Evolutionary conservation across 2,329 filamentous ascomycete species (phyloP).

Genomic region (Ceratocystis smalleyi): DNA sequence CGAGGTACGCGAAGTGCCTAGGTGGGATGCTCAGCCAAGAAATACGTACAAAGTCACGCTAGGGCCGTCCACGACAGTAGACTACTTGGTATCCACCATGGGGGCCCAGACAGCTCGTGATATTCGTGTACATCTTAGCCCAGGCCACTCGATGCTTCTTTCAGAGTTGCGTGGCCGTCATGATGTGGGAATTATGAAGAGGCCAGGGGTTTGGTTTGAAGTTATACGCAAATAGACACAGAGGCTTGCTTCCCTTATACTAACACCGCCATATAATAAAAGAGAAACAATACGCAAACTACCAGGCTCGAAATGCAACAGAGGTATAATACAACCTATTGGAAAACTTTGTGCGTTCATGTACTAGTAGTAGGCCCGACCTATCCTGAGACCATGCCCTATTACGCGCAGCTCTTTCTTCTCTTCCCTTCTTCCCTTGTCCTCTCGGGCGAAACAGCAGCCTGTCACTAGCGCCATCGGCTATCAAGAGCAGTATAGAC

Average conservation of each 20-base stretch:
- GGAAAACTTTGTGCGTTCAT: neutral
- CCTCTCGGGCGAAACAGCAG: neutral
- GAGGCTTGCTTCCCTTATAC: neutral
- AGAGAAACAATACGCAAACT: too few relatives aligned
- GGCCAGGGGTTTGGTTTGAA: conserved; percentile 5
- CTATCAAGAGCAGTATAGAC: neutral
- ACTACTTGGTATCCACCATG: conserved; percentile 4
- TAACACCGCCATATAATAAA: too few relatives aligned
- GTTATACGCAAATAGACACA: neutral
- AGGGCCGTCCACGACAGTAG: neutral
- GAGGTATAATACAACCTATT: neutral
- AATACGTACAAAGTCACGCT: neutral
- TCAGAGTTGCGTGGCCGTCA: neutral
- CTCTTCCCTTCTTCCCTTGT: neutral
- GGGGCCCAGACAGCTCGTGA: neutral
- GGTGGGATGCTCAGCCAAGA: neutral
- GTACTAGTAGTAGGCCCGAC: neutral
- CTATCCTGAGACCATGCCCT: neutral
- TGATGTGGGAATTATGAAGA: conserved; percentile 4
- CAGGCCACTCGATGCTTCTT: neutral
- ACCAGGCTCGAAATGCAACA: neutral
- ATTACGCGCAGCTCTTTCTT: neutral
- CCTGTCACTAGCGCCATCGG: neutral
- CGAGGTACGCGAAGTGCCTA: conserved; percentile 5
- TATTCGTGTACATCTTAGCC: conserved; percentile 3